Conservation (phyloP, 345 rosid genomes). For the Sonneratia alba region DNA sequence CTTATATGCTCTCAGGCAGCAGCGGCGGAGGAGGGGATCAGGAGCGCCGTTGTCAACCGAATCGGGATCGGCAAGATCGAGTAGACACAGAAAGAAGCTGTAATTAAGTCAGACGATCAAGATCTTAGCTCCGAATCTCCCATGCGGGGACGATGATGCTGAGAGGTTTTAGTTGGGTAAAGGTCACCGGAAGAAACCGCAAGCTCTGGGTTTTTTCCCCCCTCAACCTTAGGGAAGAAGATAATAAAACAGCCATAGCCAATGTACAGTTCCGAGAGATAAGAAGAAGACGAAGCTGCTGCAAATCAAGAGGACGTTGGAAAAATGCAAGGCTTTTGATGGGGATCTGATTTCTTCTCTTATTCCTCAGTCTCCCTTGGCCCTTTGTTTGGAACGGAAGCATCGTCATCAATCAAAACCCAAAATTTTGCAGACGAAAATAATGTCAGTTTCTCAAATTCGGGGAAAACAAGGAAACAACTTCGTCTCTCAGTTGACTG, state of each 20-base stretch:
- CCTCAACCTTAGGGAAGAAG: background rate
- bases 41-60: slow-evolving; percentile 45
- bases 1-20: slow-evolving; percentile 44
- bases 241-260: background rate
- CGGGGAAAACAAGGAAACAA: no score
- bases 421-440: background rate
- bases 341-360: background rate
- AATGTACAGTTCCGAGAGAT: background rate
- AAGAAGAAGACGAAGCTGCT: background rate
- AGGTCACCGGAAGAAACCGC: background rate
- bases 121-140: background rate
- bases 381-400: background rate
- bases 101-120: background rate
- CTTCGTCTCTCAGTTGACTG: no score
- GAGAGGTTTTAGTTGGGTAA: background rate
- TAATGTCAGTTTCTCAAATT: background rate
- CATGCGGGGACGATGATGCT: background rate
- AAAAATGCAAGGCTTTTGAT: background rate
- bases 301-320: background rate
- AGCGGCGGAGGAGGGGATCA: slow-evolving; percentile 46
- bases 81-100: slow-evolving; percentile 10
- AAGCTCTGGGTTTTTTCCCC: background rate
- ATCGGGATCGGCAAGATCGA: slow-evolving; percentile 52
- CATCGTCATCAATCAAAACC: background rate
- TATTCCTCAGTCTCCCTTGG: background rate